Evolutionary conservation across 768 basidiomycete species (phyloP).

Genomic region (Lentinus tigrinus): DNA sequence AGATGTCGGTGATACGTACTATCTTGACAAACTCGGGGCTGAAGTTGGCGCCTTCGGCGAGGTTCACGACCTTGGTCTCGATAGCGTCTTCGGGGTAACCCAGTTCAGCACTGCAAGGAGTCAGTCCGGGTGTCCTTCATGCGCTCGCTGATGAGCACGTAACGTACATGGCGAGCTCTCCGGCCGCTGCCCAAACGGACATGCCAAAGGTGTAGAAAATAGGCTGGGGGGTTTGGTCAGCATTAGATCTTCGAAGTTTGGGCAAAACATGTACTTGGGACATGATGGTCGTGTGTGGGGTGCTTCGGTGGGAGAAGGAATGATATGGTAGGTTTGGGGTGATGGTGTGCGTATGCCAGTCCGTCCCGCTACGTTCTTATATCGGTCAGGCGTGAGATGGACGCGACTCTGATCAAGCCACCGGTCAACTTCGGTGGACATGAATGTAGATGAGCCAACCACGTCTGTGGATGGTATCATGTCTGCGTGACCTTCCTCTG

Average conservation of each 20-base stretch:
- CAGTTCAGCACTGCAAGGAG: constrained; percentile 38
- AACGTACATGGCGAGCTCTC: constrained; percentile 43
- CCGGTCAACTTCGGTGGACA: no score
- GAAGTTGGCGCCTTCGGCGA: constrained; percentile 49
- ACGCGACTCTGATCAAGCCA: no score
- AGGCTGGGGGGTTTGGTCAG: not conserved
- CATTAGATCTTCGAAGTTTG: not conserved
- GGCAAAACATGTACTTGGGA: constrained; percentile 13
- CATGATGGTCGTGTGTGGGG: constrained; percentile 1
- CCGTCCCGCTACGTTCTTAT: no score
- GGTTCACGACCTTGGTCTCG: constrained; percentile 37
- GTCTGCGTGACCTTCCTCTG: no score
- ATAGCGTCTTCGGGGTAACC: constrained; percentile 38
- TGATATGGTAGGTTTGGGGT: no score
- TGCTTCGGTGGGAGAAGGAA: no score
- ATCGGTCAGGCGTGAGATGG: no score
- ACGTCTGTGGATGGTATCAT: no score
- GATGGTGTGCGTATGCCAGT: no score
- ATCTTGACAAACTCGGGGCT: constrained; percentile 43
- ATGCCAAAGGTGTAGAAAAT: constrained; percentile 35
- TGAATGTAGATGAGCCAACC: no score
- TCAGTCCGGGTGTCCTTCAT: not conserved
- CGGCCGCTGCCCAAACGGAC: constrained; percentile 42
- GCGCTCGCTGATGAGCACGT: not conserved
- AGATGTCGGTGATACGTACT: constrained; percentile 23